Evolutionary conservation across 2,329 filamentous ascomycete genomes (phyloP).

Genomic region (Pseudocercospora crystallina): DNA sequence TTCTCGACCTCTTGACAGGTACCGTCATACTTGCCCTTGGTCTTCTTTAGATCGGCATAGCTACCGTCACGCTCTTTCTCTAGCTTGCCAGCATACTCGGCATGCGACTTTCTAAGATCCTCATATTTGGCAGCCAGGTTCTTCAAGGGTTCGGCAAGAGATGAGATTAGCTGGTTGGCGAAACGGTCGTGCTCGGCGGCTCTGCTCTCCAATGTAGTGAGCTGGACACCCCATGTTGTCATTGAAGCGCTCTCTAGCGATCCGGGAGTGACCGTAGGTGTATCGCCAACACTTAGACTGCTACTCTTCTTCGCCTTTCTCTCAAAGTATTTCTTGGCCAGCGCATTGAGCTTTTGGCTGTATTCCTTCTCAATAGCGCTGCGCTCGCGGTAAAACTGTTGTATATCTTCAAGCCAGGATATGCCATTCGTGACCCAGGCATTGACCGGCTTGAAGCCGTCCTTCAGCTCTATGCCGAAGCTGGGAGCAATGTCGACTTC

Average conservation of each 20-base stretch:
- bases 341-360: constrained; percentile 76
- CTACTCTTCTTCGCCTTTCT: constrained; percentile 91
- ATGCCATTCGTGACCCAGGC: constrained; percentile 87
- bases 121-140: constrained; percentile 74
- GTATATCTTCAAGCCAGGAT: constrained; percentile 92
- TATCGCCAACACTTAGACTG: constrained; percentile 88
- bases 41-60: constrained; percentile 83
- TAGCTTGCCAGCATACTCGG: constrained; percentile 82
- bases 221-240: constrained; percentile 93
- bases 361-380: constrained; percentile 97
- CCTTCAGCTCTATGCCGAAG: constrained; percentile 95
- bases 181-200: constrained; percentile 88
- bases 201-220: constrained; percentile 83
- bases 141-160: constrained; percentile 85
- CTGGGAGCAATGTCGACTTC: constrained; percentile 79
- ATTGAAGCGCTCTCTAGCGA: constrained; percentile 95
- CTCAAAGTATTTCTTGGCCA: constrained; percentile 96
- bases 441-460: constrained; percentile 95
- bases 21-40: constrained; percentile 88
- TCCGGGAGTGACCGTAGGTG: constrained; percentile 86
- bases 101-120: constrained; percentile 86
- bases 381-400: constrained; percentile 95
- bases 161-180: constrained; percentile 71
- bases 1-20: constrained; percentile 93
- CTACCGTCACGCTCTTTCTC: constrained; percentile 84